Percentiles rank a stretch among this genome's conserved stretches.
Evolutionary conservation across 345 rosid species (phyloP).

Genomic region (Syzygium aqueum): DNA sequence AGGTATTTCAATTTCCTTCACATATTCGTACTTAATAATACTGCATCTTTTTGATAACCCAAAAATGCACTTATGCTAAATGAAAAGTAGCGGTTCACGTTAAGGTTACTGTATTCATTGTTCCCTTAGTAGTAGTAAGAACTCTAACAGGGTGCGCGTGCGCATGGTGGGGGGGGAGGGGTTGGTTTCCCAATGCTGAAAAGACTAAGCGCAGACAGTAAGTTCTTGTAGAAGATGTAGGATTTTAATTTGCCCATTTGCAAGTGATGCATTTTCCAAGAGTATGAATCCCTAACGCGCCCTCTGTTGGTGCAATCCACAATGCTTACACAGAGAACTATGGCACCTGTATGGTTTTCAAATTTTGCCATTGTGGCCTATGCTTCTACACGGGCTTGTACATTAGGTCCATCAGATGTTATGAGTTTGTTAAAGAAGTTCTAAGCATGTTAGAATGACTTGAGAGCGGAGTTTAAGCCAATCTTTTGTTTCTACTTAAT

Average conservation of each 20-base stretch:
- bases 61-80: not conserved
- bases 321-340: not conserved
- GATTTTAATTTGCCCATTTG: not conserved
- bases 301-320: not conserved
- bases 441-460: not conserved
- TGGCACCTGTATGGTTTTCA: not conserved
- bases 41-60: not conserved
- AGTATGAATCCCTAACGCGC: not conserved
- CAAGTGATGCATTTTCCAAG: not conserved
- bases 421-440: not conserved
- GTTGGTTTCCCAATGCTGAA: not conserved
- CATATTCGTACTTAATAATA: not conserved
- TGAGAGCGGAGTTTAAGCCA: not conserved
- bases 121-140: not conserved
- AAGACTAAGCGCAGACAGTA: not conserved
- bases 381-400: not conserved
- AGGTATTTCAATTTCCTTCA: conserved; percentile 40
- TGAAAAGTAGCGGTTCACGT: not conserved
- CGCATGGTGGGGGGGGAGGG: not conserved
- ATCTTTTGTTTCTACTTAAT: not conserved
- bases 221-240: not conserved
- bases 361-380: not conserved
- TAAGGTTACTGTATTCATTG: not conserved
- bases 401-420: not conserved
- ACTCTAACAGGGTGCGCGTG: not conserved